Base-by-base conservation (phyloP, 2,329 filamentous ascomycete genomes). In the Scedosporium apiospermum region DNA sequence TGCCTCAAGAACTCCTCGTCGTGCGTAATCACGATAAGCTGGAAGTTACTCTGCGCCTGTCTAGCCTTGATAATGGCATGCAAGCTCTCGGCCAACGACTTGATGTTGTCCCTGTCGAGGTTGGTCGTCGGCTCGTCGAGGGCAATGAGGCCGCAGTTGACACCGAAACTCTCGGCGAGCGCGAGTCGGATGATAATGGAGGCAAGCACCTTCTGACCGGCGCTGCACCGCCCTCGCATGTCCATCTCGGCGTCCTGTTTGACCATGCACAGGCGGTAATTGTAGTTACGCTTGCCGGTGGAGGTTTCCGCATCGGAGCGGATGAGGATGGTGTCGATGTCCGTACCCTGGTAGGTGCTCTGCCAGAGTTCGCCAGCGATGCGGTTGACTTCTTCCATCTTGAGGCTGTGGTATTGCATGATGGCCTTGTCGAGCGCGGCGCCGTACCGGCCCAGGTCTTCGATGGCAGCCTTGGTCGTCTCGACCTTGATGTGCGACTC, bases 181-280 rank as follows among this genome's bases (percentile, higher is more conserved):
- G 96, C 95, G 30, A 99, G 84, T 1, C 95, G 93, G 74, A 99
- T 97, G 75, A 99, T 96, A 77, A 99, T 99, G 74, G 88, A 92
- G 4, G 95, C 95, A 30, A 99, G 85, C 30, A 99, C 93, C 76
- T 96, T 97, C 74, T 99, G 95, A 3, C 95, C 95, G 1, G 95
- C 95, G 67, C 90, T 96, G 80, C 95, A 99, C 62, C 95, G 90
- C 1, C 95, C 96, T 65, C 95, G 91, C 95, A 99, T 99, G 77
- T 99, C 95, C 92, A 99, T 96, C 75, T 99, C 95, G 0, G 90
- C 91, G 70, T 96, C 92, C 72, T 93, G 89, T 78, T 99, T 99
- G 68, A 96, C 87, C 95, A 99, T 99, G 75, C 91, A 93, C 5
- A 99, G 88, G 57, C 95, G 90, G 79, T 99, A 99, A 76, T 99